These are phyloP conservation scores for Colletotrichum sansevieriae DNA, from an alignment of 2,329 filamentous ascomycete species.

Conservation along the genomic window DNA sequence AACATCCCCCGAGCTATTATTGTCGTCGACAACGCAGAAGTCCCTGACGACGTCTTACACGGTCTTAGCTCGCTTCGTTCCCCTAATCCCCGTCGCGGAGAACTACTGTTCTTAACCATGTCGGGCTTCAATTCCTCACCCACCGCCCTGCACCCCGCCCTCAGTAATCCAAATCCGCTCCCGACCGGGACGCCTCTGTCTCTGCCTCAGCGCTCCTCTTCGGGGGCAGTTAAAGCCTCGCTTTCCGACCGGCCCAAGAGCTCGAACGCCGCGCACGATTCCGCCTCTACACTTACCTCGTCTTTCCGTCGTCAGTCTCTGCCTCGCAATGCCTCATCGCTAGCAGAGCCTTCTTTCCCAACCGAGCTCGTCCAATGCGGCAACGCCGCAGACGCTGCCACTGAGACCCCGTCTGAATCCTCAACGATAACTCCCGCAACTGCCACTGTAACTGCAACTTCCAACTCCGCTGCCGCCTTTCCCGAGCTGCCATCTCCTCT, in stretches of 20 bases:
- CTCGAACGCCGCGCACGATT: constrained; percentile 44
- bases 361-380: constrained; percentile 24
- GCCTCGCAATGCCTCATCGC: constrained; percentile 41
- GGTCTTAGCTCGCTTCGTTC: constrained; percentile 21
- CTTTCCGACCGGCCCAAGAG: constrained; percentile 45
- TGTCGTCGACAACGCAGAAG: background rate
- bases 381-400: constrained; percentile 36
- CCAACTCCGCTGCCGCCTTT: constrained; percentile 40
- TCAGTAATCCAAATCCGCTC: constrained; percentile 53
- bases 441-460: constrained; percentile 24
- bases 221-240: constrained; percentile 47
- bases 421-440: background rate
- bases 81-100: constrained; percentile 30
- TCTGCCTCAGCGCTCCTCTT: constrained; percentile 34
- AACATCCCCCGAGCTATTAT: constrained; percentile 14
- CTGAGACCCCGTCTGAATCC: constrained; percentile 42
- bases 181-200: background rate
- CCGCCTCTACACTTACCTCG: constrained; percentile 37
- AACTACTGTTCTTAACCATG: constrained; percentile 39
- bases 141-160: constrained; percentile 64
- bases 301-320: constrained; percentile 38
- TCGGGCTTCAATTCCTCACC: constrained; percentile 58
- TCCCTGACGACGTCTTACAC: background rate
- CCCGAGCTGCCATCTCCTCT: constrained; percentile 45
- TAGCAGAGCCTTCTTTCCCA: constrained; percentile 24